A percentile compares a stretch with the other conserved stretches of the same genome.
Evolutionary conservation across 2,329 filamentous ascomycete species (phyloP).

Genomic region (Beauveria medogensis): DNA sequence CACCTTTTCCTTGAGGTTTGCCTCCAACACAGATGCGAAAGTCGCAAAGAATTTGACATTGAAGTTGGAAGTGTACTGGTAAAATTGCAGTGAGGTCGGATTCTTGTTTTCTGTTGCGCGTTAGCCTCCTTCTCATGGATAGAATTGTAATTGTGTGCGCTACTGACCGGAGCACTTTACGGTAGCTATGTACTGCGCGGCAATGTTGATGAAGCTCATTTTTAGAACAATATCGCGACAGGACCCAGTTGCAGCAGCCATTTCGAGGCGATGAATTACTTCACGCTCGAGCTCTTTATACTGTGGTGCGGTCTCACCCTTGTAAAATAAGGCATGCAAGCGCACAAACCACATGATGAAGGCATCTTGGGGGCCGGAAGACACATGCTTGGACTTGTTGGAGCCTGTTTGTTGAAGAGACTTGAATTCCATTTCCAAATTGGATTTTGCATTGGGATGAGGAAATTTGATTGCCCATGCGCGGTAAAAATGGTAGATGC

Average conservation of each 20-base stretch:
- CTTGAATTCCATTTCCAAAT: slow-evolving; percentile 72
- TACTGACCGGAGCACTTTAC: slow-evolving; percentile 26
- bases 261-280: slow-evolving; percentile 68
- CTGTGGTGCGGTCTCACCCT: slow-evolving; percentile 63
- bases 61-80: slow-evolving; percentile 62
- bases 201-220: slow-evolving; percentile 78
- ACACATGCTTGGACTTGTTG: slow-evolving; percentile 24
- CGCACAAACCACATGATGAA: slow-evolving; percentile 77
- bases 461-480: slow-evolving; percentile 67
- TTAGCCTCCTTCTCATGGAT: slow-evolving; percentile 13
- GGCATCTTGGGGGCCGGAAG: slow-evolving; percentile 48
- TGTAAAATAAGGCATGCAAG: slow-evolving; percentile 77
- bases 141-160: not conserved
- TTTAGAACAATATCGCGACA: slow-evolving; percentile 62
- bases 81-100: slow-evolving; percentile 36
- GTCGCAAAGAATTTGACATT: slow-evolving; percentile 71
- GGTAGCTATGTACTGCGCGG: slow-evolving; percentile 65
- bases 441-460: slow-evolving; percentile 64
- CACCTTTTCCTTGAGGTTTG: slow-evolving; percentile 47
- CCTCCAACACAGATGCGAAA: slow-evolving; percentile 60
- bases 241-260: slow-evolving; percentile 61
- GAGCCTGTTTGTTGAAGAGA: slow-evolving; percentile 35
- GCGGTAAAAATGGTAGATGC: slow-evolving; percentile 84
- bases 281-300: slow-evolving; percentile 80
- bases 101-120: slow-evolving; percentile 36